Evolutionary conservation across 345 rosid genomes (phyloP).

Genomic region (Crucihimalaya himalaica): DNA sequence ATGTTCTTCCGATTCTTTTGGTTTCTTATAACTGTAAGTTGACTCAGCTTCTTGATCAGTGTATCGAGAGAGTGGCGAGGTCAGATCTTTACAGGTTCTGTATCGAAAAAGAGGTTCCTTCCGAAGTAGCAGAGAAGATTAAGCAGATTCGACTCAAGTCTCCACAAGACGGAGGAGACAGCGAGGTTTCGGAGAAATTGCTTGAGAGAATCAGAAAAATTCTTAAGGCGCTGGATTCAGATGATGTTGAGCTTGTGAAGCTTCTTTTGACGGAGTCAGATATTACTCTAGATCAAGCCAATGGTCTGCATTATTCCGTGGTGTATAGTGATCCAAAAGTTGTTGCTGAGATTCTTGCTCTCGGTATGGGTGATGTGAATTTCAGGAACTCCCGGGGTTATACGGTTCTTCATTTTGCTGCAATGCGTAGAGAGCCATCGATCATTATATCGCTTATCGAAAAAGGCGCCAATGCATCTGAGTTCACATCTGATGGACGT

Average conservation of each 20-base stretch:
- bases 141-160: slow-evolving; percentile 48
- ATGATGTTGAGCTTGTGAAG: slow-evolving; percentile 91
- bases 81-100: slow-evolving; percentile 74
- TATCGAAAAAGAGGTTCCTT: slow-evolving; percentile 84
- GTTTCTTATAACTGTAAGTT: slow-evolving; percentile 82
- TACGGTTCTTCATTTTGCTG: slow-evolving; percentile 92
- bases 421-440: slow-evolving; percentile 82
- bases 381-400: slow-evolving; percentile 70
- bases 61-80: slow-evolving; percentile 79
- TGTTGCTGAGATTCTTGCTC: slow-evolving; percentile 70
- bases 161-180: slow-evolving; percentile 45
- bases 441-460: slow-evolving; percentile 68
- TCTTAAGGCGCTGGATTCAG: slow-evolving; percentile 88
- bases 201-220: slow-evolving; percentile 73
- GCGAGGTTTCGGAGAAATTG: slow-evolving; percentile 47
- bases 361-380: slow-evolving; percentile 72
- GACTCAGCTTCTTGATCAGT: slow-evolving; percentile 63
- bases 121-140: slow-evolving; percentile 62
- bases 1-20: slow-evolving; percentile 78
- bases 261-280: slow-evolving; percentile 84
- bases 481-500: slow-evolving; percentile 71
- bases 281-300: slow-evolving; percentile 71
- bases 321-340: slow-evolving; percentile 94
- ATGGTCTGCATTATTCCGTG: slow-evolving; percentile 88
- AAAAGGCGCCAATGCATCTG: slow-evolving; percentile 78